Conservation (phyloP, 192 early-diverging fungal species). For the Coemansia reversa region DNA sequence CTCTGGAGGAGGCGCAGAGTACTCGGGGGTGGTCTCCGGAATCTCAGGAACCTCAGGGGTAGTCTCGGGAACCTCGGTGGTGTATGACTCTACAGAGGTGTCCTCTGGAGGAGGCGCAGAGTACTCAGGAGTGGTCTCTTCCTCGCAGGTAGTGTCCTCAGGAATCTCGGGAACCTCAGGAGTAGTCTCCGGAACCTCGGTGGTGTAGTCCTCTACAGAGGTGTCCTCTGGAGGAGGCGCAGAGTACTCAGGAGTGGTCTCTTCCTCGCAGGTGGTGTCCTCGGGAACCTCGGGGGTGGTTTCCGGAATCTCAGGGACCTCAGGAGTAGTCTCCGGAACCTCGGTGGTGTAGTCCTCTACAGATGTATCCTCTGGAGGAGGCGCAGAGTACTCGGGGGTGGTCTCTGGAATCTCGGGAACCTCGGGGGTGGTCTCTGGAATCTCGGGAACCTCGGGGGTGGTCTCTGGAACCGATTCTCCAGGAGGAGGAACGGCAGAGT, state of each 20-base stretch:
- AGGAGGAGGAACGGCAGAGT: constrained; percentile 17
- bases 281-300: constrained; percentile 11
- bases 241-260: constrained; percentile 8
- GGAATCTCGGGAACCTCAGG: too few relatives aligned
- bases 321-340: neutral
- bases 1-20: too few relatives aligned
- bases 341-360: constrained; percentile 2
- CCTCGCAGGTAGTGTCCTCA: too few relatives aligned
- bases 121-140: too few relatives aligned
- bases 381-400: too few relatives aligned
- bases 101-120: constrained; percentile 5
- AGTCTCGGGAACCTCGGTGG: constrained; percentile 11
- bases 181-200: constrained; percentile 12
- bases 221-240: neutral
- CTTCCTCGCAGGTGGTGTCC: constrained; percentile 6
- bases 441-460: constrained; percentile 3
- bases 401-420: neutral
- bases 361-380: constrained; percentile 12
- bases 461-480: constrained; percentile 8
- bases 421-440: neutral
- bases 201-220: constrained; percentile 21
- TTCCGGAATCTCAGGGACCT: neutral
- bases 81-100: constrained; percentile 11
- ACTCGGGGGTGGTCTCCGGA: constrained; percentile 14
- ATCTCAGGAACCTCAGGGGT: too few relatives aligned